Evolutionary conservation across 495 filamentous ascomycete species (phyloP), one percentile per base, ranked within the genome.

Genomic region (Penicillium chermesinum): DNA sequence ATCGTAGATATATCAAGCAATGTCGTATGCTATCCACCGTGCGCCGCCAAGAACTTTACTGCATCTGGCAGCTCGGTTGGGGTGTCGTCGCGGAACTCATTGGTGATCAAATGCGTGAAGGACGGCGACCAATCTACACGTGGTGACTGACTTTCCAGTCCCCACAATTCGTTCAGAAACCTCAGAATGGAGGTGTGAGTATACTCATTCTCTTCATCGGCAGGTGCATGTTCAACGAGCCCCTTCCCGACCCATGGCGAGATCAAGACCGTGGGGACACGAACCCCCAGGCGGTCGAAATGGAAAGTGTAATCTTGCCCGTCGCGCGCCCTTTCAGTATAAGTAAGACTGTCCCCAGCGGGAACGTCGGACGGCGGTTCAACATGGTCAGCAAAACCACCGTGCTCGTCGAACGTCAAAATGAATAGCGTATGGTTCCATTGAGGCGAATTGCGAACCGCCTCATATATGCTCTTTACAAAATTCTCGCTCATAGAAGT

Each of bases 401-500:
- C 67, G 51, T 74, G 70, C 49, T 77, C 74, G 52, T 76, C 74
- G 44, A 70, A 76, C 15, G 71, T 76, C 36, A 76, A 41, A 49
- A 77, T 70, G 52, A 77, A 72, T 10, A 75, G 63, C 0, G 73
- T 75, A 10, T 72, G 58, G 8, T 77, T 67, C 73, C 73, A 77
- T 45, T 76, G 70, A 14, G 72, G 73, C 5, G 66, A 71, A 7
- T 55, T 49, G 16, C 74, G 72, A 13, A 77, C 36, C 2, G 73
- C 72, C 44, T 77, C 74, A 50, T 78, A 77, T 48, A 79, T 67
- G 8, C 64, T 54, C 60, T 78, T 78, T 53, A 79, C 60, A 41
- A 75, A 72, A 40, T 53, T 60, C 54, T 79, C 74, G 38, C 75
- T 74, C 48, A 71, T 64, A 22, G 69, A 69, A 41, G 74, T 71